A percentile compares a stretch with the other conserved stretches of the same genome.
Conservation (phyloP, 352 stramenopile genomes). For the Globisporangium acanthophoron region DNA sequence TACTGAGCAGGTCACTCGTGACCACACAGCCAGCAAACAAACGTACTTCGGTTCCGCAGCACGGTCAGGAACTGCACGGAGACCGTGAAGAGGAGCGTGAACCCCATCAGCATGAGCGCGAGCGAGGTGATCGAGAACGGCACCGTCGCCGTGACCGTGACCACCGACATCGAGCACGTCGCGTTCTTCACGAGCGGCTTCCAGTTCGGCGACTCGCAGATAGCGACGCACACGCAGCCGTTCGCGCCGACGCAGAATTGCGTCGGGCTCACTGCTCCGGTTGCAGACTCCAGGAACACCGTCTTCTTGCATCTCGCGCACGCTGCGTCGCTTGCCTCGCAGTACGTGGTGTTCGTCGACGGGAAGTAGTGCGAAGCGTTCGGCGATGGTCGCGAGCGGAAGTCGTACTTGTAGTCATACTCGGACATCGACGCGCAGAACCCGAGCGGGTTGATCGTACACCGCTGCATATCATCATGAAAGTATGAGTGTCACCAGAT, state of each 20-base stretch:
- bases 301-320: slow-evolving; percentile 21
- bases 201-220: slow-evolving; percentile 21
- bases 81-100: slow-evolving; percentile 21
- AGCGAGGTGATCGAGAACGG: slow-evolving; percentile 20
- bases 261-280: slow-evolving; percentile 21
- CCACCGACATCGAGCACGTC: slow-evolving; percentile 27
- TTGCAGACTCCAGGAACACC: slow-evolving; percentile 23
- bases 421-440: slow-evolving; percentile 43
- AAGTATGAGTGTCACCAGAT: no score
- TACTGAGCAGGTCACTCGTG: no score
- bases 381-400: slow-evolving; percentile 21
- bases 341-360: slow-evolving; percentile 57
- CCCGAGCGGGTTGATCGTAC: slow-evolving; percentile 46
- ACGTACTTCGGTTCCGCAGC: slow-evolving; percentile 24
- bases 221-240: slow-evolving; percentile 25
- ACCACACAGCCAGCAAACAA: background rate
- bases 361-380: slow-evolving; percentile 47
- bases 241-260: slow-evolving; percentile 24
- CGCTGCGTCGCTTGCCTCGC: slow-evolving; percentile 25
- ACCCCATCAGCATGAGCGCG: slow-evolving; percentile 25
- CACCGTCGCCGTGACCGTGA: background rate
- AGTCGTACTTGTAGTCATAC: slow-evolving; percentile 40
- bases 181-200: slow-evolving; percentile 8
- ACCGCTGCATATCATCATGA: slow-evolving; percentile 13
- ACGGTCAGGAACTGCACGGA: slow-evolving; percentile 25